Evolutionary conservation across 2,329 filamentous ascomycete genomes (phyloP), one percentile per base, ranked within the genome.

Genomic region (Metarhizium guizhouense): DNA sequence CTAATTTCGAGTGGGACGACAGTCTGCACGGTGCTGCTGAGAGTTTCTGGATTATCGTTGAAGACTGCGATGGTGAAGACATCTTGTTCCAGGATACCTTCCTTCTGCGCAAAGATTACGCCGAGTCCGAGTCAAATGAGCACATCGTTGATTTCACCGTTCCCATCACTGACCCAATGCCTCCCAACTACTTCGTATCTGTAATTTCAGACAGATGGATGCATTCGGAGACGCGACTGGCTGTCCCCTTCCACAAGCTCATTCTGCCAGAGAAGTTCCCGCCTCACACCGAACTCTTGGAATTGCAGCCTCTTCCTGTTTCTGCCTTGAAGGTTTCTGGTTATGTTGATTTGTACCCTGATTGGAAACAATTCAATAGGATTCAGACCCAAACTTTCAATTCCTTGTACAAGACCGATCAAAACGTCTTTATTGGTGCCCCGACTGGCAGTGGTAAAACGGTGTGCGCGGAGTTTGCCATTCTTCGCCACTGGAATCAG

Each of bases 381-480:
- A 88, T 99, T 13, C 95, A 99, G 71, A 96, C 94, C 0, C 94
- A 99, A 69, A 90, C 90, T 0, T 99, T 97, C 77, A 96, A 96
- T 67, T 91, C 92, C 1, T 76, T 99, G 0, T 97, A 90, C 68
- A 86, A 88, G 51, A 88, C 89, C 0, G 89, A 97, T 67, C 90
- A 97, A 64, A 97, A 95, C 65, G 91, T 96, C 25, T 90, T 99
- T 60, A 76, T 99, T 60, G 92, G 90, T 49, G 87, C 93, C n/a
- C 87, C 94, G 1, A 92, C 92, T 8, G 93, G 94, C 47, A 96
- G 90, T 67, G 94, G 94, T 57, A 99, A 99, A 79, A 97, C 94
- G 1, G 85, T 96, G 2, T 97, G 94, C 67, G 94, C 94, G 2
- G 94, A 99, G 69, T 94, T 99, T 72, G 88, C 94, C 6, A 77